These are phyloP conservation scores for Hymenoscyphus occultus DNA, from an alignment of 2,329 filamentous ascomycete species.

Conservation along the genomic window DNA sequence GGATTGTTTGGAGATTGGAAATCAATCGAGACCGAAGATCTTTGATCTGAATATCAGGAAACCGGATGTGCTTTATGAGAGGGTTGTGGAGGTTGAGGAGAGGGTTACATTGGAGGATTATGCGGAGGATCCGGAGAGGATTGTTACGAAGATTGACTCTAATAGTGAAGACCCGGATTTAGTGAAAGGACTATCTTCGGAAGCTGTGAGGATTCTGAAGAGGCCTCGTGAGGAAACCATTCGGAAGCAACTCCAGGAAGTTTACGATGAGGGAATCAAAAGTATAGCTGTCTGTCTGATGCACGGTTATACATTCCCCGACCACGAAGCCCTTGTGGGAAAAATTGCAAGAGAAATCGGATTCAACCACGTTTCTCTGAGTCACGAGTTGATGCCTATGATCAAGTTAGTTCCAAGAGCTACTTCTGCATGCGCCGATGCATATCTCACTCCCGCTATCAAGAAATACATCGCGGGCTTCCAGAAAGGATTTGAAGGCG, in stretches of 20 bases:
- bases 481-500: conserved; percentile 58
- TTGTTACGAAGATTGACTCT: conserved; percentile 10
- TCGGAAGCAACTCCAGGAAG: conserved; percentile 46
- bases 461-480: conserved; percentile 66
- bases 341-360: conserved; percentile 60
- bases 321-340: conserved; percentile 61
- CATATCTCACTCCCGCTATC: conserved; percentile 66
- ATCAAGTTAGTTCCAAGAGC: conserved; percentile 66
- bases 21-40: conserved; percentile 68
- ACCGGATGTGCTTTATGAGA: conserved; percentile 64
- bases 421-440: conserved; percentile 65
- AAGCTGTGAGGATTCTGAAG: conserved; percentile 23
- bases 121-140: conserved; percentile 56
- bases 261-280: conserved; percentile 57
- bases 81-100: conserved; percentile 68
- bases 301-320: conserved; percentile 68
- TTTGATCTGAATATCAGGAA: conserved; percentile 69
- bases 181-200: conserved; percentile 23
- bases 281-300: conserved; percentile 66
- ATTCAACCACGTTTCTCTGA: conserved; percentile 63
- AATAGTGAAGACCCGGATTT: conserved; percentile 9
- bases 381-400: conserved; percentile 67
- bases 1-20: conserved; percentile 70
- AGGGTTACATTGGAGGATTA: conserved; percentile 70
- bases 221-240: conserved; percentile 49